Base-by-base conservation (phyloP, 1,139 yeast genomes). In the Yamadazyma blattariae region DNA sequence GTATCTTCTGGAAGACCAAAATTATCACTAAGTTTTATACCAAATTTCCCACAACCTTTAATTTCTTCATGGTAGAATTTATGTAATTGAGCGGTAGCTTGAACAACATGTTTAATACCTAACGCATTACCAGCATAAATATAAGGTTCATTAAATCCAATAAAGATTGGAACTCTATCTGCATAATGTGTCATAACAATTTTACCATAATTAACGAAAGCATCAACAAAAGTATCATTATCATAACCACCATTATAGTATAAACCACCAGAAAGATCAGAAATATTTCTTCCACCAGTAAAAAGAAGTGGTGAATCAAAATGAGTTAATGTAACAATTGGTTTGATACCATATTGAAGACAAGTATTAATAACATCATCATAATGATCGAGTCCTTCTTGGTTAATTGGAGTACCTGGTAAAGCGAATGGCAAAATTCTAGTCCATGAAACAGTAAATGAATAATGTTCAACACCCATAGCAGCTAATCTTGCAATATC, bases 401-500 rank as follows among this genome's bases (percentile, higher is more conserved):
- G 34, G 40, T 62, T 63, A 17, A 62, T 55, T n/a, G 57, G 57
- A 5, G 57, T 40, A 3, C 62, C 67, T 11, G 52, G 52, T 18
- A 50, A 40, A 3, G 52, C 59, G 35, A 51, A 51, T 8, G 64
- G 66, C 28, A 58, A 46, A 11, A 63, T 56, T 37, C 69, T 51
- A 9, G 64, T 42, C 69, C 67, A 62, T 3, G 67, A 59, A 28
- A 63, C 52, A 11, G 63, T 46, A 45, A 63, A 50, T 3, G 66
- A 58, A 39, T 63, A 62, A 30, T 48, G 35, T 27, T 59, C 59
- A 14, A 56, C 58, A 2, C 67, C 67, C 27, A 61, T 48, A 10
- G 61, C 61, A n/a, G 56, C 60, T 38, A 62, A 30, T 25, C 67
- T 42, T 21, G 51, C 50, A 32, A 54, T 50, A 39, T 63, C 68